Percentiles rank a stretch among this genome's conserved stretches.
Evolutionary conservation across 2,329 filamentous ascomycete genomes (phyloP).

Genomic region (Seiridium cupressi): DNA sequence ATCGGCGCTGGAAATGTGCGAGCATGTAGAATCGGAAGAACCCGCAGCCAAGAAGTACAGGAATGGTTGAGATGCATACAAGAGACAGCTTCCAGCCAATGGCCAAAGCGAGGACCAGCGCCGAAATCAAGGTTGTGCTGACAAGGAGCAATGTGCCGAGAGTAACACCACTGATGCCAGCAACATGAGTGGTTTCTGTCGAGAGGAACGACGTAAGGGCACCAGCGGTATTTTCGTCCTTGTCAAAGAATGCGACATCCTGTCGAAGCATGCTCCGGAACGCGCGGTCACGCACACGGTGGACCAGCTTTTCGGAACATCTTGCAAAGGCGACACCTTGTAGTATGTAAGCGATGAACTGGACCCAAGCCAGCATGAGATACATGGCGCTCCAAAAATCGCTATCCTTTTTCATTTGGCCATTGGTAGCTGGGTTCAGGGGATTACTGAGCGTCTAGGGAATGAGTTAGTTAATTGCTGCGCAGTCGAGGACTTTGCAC

Average conservation of each 20-base stretch:
- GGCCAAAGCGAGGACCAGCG: constrained; percentile 67
- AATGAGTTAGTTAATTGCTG: constrained; percentile 11
- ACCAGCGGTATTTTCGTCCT: constrained; percentile 84
- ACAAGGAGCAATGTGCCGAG: constrained; percentile 85
- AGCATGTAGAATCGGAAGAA: constrained; percentile 86
- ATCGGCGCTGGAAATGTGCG: constrained; percentile 73
- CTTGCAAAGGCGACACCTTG: constrained; percentile 78
- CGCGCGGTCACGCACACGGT: constrained; percentile 75
- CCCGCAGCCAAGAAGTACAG: constrained; percentile 75
- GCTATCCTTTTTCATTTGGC: constrained; percentile 63
- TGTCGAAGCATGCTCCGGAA: constrained; percentile 89
- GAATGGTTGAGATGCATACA: constrained; percentile 77
- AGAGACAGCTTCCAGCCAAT: constrained; percentile 87
- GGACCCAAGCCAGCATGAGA: constrained; percentile 74
- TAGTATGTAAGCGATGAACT: constrained; percentile 64
- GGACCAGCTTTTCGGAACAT: constrained; percentile 83
- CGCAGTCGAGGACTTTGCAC: background rate
- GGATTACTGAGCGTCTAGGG: constrained; percentile 29
- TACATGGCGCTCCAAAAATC: constrained; percentile 91
- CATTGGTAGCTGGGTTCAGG: constrained; percentile 47
- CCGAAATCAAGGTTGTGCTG: constrained; percentile 72
- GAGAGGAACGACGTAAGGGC: constrained; percentile 86
- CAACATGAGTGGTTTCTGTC: constrained; percentile 84
- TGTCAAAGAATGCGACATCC: constrained; percentile 90
- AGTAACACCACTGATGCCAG: constrained; percentile 83